Evolutionary conservation across 257 asterid genomes (phyloP).

Genomic region (Solanum virginianum): DNA sequence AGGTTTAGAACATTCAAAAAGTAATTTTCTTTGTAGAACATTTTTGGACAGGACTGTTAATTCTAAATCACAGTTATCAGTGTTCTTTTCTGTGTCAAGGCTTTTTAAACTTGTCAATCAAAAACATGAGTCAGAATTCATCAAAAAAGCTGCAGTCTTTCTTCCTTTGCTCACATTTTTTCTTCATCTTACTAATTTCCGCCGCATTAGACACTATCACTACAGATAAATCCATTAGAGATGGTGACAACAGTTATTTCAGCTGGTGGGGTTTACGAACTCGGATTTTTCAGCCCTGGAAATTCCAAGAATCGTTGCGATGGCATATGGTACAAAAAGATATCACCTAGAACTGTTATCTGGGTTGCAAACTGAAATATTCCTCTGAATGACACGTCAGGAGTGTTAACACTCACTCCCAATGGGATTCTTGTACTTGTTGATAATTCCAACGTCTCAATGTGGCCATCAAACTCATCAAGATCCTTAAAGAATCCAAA

Average conservation of each 20-base stretch:
- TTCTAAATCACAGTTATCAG: not conserved
- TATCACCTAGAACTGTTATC: not conserved
- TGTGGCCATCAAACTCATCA: constrained; percentile 7
- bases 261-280: not conserved
- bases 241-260: not conserved
- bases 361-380: constrained; percentile 6
- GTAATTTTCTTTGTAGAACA: not conserved
- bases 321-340: constrained; percentile 2
- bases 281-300: constrained; percentile 7
- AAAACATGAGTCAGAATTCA: not conserved
- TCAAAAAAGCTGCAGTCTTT: not conserved
- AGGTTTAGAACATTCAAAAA: not conserved
- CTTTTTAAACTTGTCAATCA: not conserved
- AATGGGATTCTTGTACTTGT: constrained; percentile 1
- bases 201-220: not conserved
- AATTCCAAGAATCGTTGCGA: not conserved
- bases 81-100: not conserved
- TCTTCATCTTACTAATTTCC: not conserved
- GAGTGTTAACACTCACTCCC: not conserved
- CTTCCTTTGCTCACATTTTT: not conserved
- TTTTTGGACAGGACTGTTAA: not conserved
- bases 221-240: not conserved
- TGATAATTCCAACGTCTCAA: not conserved
- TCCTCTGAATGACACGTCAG: constrained; percentile 4
- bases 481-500: not conserved